A percentile compares a stretch with the other conserved stretches of the same genome.
Conservation (phyloP, 2,329 filamentous ascomycete genomes). For the Pseudogymnoascus sp. region DNA sequence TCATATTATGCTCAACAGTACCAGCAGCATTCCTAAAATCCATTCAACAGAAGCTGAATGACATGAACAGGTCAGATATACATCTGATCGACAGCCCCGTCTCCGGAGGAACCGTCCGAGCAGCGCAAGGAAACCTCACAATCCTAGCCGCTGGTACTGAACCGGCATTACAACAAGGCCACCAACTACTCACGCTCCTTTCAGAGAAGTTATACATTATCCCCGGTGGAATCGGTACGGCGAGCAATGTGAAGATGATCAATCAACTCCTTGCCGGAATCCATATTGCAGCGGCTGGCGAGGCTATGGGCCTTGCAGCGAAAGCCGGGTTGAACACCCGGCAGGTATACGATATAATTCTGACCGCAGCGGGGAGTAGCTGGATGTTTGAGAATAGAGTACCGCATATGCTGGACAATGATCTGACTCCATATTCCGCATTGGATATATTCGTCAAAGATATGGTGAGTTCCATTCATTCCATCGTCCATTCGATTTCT, state of each 20-base stretch:
- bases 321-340: conserved; percentile 45
- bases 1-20: conserved; percentile 64
- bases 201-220: conserved; percentile 58
- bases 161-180: conserved; percentile 49
- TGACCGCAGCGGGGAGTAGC: background rate
- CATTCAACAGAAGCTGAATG: conserved; percentile 49
- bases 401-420: conserved; percentile 12
- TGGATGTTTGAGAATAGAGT: conserved; percentile 1
- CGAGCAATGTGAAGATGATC: conserved; percentile 56
- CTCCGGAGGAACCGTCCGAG: conserved; percentile 61
- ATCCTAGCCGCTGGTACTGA: conserved; percentile 64
- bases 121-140: conserved; percentile 64
- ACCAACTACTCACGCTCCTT: conserved; percentile 55
- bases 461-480: conserved; percentile 24
- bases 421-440: conserved; percentile 35
- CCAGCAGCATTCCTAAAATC: conserved; percentile 58
- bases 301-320: conserved; percentile 53
- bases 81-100: conserved; percentile 65
- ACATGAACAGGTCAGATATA: conserved; percentile 53
- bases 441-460: conserved; percentile 33
- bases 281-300: conserved; percentile 54
- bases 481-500: background rate
- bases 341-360: conserved; percentile 8
- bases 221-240: conserved; percentile 51
- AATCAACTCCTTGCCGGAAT: conserved; percentile 58